phyloP scores from a whole-genome alignment of 2,329 filamentous ascomycete species.

The Elsinoe arachidis region DNA sequence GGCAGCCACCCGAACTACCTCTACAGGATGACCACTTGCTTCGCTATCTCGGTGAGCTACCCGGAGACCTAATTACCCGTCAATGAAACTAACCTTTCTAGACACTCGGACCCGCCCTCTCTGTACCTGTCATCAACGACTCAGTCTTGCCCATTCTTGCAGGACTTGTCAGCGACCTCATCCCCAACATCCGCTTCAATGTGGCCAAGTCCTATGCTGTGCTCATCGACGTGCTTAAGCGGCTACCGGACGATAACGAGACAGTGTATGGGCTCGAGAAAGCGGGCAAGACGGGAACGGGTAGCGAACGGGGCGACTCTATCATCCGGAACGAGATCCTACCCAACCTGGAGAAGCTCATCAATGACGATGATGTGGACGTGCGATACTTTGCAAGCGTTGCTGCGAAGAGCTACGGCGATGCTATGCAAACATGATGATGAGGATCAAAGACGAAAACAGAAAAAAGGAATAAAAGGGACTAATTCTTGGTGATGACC shows the following conservation, averaged over 20 bases:
- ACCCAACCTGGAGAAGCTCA: slow-evolving; percentile 86
- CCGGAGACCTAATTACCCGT: neutral
- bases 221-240: slow-evolving; percentile 82
- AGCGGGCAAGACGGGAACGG: slow-evolving; percentile 49
- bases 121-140: slow-evolving; percentile 82
- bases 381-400: slow-evolving; percentile 96
- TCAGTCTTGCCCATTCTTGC: slow-evolving; percentile 95
- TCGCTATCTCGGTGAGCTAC: slow-evolving; percentile 82
- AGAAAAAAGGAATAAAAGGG: neutral
- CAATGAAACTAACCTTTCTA: slow-evolving; percentile 33
- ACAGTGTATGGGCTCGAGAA: slow-evolving; percentile 82
- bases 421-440: slow-evolving; percentile 29
- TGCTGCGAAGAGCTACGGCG: slow-evolving; percentile 52
- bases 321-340: slow-evolving; percentile 53
- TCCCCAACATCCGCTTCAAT: slow-evolving; percentile 99
- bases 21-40: slow-evolving; percentile 99
- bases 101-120: slow-evolving; percentile 90
- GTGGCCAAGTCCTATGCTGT: slow-evolving; percentile 95
- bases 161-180: slow-evolving; percentile 85
- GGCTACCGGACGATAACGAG: slow-evolving; percentile 70
- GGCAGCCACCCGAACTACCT: slow-evolving; percentile 97
- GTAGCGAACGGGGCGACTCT: slow-evolving; percentile 24
- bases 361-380: slow-evolving; percentile 95
- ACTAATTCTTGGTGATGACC: slow-evolving; percentile 9
- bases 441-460: neutral